Evolutionary conservation across 768 basidiomycete genomes (phyloP), one percentile per base, ranked within the genome.

Genomic region (Mycena indigotica): DNA sequence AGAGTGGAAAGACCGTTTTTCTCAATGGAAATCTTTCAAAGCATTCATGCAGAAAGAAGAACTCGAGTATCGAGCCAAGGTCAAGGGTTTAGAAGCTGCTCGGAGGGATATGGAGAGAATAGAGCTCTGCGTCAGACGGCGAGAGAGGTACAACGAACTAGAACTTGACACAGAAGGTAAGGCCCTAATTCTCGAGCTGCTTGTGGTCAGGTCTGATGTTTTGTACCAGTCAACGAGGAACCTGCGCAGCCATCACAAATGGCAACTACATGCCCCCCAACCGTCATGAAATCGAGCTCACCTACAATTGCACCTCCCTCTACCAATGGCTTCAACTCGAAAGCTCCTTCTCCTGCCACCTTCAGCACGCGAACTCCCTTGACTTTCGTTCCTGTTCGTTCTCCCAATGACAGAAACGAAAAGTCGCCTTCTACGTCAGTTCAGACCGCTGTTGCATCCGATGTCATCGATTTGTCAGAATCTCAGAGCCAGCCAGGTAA

Each of bases 1-100:
- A 19, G 82, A 88, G 66, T 84, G 78, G 69, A 78, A 78, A 66
- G 48, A 53, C 3, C 21, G 40, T 39, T 53, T 23, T 40, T 35
- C 24, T 21, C 80, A 75, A 56, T 87, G 83, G 83, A 70, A 70
- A 40, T 65, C 63, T 16, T 75, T 82, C 62, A 78, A 77, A 50
- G 59, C 68, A 26, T 84, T 77, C 79, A 61, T 82, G 4, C 74
- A 74, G 46, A 64, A 60, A 28, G 72, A 79, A 35, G 63, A 73
- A 15, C 68, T 65, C 17, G 57, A 68, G n/a, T 67, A 71, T 29
- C 64, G 65, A 3, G 65, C 72, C 12, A 62, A 69, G 35, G 69
- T 64, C 40, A 55, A 67, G 5, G 58, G 55, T 17, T 53, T 76
- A 24, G 70, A 69, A 8, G 58, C 55, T 6, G 67, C 65, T 25